Evolutionary conservation across 2,329 filamentous ascomycete genomes (phyloP).

Genomic region (Microdochium paspali): DNA sequence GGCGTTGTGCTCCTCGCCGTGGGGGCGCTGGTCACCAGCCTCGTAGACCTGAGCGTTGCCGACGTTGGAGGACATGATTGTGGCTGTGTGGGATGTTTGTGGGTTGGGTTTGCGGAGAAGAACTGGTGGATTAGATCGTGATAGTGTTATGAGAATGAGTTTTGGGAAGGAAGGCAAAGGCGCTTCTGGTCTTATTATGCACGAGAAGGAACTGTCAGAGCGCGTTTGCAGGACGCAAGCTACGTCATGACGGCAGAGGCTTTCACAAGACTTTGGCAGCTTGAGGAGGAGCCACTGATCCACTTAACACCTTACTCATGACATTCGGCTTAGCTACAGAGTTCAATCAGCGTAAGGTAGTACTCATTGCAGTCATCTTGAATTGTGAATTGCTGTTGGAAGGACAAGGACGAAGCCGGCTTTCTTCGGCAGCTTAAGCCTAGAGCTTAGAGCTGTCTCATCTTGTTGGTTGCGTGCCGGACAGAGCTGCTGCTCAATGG

Average conservation of each 20-base stretch:
- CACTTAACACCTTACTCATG: background rate
- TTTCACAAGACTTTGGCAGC: too few species aligned
- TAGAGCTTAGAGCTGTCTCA: too few species aligned
- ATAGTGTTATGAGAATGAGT: background rate
- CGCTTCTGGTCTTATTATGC: background rate
- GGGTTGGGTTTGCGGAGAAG: background rate
- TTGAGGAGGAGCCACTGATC: background rate
- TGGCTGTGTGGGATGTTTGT: constrained; percentile 3
- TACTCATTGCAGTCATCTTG: too few species aligned
- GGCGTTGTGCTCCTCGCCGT: constrained; percentile 38
- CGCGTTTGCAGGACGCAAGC: constrained; percentile 7
- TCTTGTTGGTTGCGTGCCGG: background rate
- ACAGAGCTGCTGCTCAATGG: too few species aligned
- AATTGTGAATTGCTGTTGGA: too few species aligned
- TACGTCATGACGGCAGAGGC: constrained; percentile 16
- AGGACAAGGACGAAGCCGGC: too few species aligned
- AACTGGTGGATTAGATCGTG: background rate
- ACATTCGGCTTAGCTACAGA: background rate
- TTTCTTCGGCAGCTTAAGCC: too few species aligned
- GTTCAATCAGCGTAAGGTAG: too few species aligned
- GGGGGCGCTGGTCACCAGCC: constrained; percentile 62
- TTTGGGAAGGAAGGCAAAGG: background rate
- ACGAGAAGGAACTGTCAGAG: background rate
- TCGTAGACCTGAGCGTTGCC: constrained; percentile 61
- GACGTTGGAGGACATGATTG: constrained; percentile 48